Conservation (phyloP, 192 early-diverging fungal genomes). For the Gonapodya sp. region DNA sequence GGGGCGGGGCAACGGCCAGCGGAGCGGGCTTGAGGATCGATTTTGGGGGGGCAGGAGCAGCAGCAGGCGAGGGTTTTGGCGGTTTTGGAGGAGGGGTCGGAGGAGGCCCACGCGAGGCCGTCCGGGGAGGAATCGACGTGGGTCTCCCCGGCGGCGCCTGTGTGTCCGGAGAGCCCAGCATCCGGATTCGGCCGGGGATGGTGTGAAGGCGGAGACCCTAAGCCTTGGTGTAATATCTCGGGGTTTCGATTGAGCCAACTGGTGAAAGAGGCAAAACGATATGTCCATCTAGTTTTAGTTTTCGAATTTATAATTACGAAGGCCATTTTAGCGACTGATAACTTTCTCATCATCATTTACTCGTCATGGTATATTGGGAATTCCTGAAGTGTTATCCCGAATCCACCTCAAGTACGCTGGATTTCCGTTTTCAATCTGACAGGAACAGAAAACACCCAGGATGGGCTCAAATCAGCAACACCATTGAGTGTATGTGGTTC, state of each 20-base stretch:
- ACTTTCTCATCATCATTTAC: too few species aligned
- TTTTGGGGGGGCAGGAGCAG: background rate
- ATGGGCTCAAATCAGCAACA: background rate
- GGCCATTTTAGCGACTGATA: too few species aligned
- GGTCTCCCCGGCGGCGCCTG: background rate
- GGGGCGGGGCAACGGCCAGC: background rate
- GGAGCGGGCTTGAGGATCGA: background rate
- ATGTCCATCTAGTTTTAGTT: too few species aligned
- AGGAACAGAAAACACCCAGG: background rate
- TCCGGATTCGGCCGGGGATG: background rate
- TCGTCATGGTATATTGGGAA: too few species aligned
- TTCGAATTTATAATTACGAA: too few species aligned
- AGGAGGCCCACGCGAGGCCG: background rate
- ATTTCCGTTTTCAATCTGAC: background rate
- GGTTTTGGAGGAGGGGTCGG: background rate
- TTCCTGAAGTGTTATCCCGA: background rate
- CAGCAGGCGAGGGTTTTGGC: background rate
- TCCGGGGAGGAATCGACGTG: background rate
- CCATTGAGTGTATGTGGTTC: background rate
- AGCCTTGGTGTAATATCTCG: too few species aligned
- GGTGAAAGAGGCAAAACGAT: too few species aligned
- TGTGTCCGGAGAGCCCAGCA: background rate
- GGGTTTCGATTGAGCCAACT: too few species aligned
- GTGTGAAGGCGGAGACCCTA: too few species aligned
- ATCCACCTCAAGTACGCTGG: slow-evolving; percentile 4